phyloP scores from a whole-genome alignment of 768 basidiomycete genomes.

The Russula vinacea region DNA sequence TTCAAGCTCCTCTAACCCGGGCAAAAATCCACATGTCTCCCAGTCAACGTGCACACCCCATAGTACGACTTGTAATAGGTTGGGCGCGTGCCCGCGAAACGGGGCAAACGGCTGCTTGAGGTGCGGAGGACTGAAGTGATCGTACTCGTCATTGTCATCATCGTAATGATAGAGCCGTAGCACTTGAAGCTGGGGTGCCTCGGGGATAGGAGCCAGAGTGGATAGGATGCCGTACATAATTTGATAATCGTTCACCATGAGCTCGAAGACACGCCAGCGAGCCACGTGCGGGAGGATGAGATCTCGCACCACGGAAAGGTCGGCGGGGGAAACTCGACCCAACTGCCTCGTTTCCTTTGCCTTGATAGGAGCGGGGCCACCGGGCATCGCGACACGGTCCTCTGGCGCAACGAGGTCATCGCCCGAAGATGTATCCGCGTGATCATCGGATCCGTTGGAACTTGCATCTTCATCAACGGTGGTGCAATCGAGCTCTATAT shows the following conservation, averaged over 20 bases:
- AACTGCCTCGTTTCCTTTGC: neutral
- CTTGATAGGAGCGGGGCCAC: slow-evolving; percentile 20
- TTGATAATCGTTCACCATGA: slow-evolving; percentile 46
- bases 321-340: slow-evolving; percentile 22
- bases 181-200: slow-evolving; percentile 53
- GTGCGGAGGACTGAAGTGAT: slow-evolving; percentile 45
- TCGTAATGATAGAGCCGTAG: slow-evolving; percentile 59
- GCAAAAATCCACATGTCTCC: slow-evolving; percentile 47
- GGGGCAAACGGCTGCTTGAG: slow-evolving; percentile 48
- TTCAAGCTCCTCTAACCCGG: slow-evolving; percentile 50
- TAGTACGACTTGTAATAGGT: slow-evolving; percentile 46
- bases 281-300: slow-evolving; percentile 51
- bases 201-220: slow-evolving; percentile 42
- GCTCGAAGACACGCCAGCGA: slow-evolving; percentile 52
- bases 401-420: slow-evolving; percentile 18
- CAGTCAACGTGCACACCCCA: slow-evolving; percentile 75
- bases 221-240: slow-evolving; percentile 48
- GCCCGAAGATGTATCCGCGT: slow-evolving; percentile 6
- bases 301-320: slow-evolving; percentile 34
- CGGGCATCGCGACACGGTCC: slow-evolving; percentile 27
- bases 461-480: slow-evolving; percentile 30
- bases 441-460: slow-evolving; percentile 21
- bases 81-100: slow-evolving; percentile 51
- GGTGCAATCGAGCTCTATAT: slow-evolving; percentile 45
- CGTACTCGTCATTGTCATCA: slow-evolving; percentile 44